Evolutionary conservation across 2,329 filamentous ascomycete genomes (phyloP).

Genomic region (Orbilia oligospora): DNA sequence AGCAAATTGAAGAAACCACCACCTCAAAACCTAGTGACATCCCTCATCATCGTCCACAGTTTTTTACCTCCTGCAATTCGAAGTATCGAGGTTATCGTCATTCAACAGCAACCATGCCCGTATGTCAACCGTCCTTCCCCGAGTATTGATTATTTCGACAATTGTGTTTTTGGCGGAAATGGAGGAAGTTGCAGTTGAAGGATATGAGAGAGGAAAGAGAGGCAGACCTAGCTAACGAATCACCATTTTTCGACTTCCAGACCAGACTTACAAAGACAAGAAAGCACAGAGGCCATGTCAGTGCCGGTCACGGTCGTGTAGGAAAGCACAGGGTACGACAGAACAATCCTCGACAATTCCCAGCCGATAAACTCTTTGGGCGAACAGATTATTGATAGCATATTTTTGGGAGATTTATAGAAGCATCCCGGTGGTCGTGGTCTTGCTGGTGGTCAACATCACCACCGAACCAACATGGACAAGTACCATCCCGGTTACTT

Average conservation of each 20-base stretch:
- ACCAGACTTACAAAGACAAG: slow-evolving; percentile 65
- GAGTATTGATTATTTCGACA: slow-evolving; percentile 17
- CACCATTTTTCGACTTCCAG: slow-evolving; percentile 49
- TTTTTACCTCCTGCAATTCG: slow-evolving; percentile 21
- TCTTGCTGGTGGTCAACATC: slow-evolving; percentile 98
- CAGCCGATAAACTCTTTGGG: neutral
- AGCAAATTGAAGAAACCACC: slow-evolving; percentile 41
- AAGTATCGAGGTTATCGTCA: slow-evolving; percentile 28
- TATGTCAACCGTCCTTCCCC: slow-evolving; percentile 42
- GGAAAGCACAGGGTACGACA: slow-evolving; percentile 66
- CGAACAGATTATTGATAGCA: slow-evolving; percentile 19
- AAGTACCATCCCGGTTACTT: slow-evolving; percentile 99
- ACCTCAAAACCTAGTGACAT: slow-evolving; percentile 31
- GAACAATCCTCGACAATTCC: neutral
- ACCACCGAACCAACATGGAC: slow-evolving; percentile 93
- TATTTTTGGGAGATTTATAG: slow-evolving; percentile 21
- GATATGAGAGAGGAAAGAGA: slow-evolving; percentile 11
- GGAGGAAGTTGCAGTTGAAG: slow-evolving; percentile 15
- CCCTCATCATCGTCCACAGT: slow-evolving; percentile 27
- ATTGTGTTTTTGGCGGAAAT: slow-evolving; percentile 7
- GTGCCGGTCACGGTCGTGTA: slow-evolving; percentile 96
- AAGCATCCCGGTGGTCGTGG: slow-evolving; percentile 79
- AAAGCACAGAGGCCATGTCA: slow-evolving; percentile 88
- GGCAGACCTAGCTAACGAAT: slow-evolving; percentile 52
- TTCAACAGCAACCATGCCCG: slow-evolving; percentile 44